Evolutionary conservation across 73 alveolate genomes (phyloP).

Genomic region (Paramecium octaurelia): DNA sequence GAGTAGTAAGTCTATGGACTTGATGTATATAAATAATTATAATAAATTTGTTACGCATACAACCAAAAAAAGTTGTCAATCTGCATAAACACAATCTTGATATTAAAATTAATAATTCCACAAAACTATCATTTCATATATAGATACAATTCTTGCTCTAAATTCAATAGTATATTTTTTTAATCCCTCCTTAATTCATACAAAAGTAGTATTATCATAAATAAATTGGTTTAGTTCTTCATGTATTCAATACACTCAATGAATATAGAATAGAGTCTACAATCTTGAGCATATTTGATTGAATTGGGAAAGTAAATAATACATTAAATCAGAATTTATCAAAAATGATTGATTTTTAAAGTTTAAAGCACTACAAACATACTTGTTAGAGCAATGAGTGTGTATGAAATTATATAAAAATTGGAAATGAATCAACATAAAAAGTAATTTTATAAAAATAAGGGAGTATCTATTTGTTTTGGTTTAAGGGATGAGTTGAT

Average conservation of each 20-base stretch:
- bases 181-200: too few relatives aligned
- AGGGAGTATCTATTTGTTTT: neutral
- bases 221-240: too few relatives aligned
- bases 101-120: too few relatives aligned
- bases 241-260: neutral
- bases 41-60: neutral
- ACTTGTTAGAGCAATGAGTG: neutral
- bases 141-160: too few relatives aligned
- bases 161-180: too few relatives aligned
- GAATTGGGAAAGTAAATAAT: neutral
- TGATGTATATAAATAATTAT: neutral
- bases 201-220: too few relatives aligned
- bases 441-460: neutral
- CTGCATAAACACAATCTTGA: too few relatives aligned
- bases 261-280: neutral
- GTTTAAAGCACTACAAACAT: neutral
- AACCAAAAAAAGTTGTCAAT: neutral
- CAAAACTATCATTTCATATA: too few relatives aligned
- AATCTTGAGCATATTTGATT: too few relatives aligned
- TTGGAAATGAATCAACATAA: too few relatives aligned
- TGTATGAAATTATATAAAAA: too few relatives aligned
- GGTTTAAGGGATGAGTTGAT: neutral
- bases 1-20: conserved; percentile 55
- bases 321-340: neutral
- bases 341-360: neutral